Percentiles rank a stretch among this genome's conserved stretches.
phyloP scores from a whole-genome alignment of 2,329 filamentous ascomycete genomes.

The Penicillium sp. region DNA sequence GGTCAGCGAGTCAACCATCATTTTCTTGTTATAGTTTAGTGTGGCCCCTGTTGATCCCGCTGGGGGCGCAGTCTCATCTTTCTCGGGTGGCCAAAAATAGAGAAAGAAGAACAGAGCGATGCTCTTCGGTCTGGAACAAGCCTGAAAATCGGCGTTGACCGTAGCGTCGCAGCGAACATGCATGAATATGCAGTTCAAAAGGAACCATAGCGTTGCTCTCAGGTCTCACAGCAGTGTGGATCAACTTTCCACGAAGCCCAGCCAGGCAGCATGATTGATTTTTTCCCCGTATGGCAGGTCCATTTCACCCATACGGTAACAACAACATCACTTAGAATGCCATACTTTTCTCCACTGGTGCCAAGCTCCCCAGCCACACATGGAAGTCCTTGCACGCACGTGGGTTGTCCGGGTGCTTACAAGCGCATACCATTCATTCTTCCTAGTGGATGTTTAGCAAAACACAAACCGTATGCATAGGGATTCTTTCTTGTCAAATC shows the following conservation, averaged over 20 bases:
- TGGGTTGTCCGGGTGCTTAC: no score
- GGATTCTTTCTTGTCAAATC: not conserved
- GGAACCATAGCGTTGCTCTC: not conserved
- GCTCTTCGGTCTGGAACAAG: not conserved
- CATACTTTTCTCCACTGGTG: not conserved
- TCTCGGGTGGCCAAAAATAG: not conserved
- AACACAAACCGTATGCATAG: not conserved
- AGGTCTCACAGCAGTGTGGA: not conserved
- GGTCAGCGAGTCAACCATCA: slow-evolving; percentile 1
- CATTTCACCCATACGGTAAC: not conserved
- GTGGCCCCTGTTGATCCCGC: slow-evolving; percentile 7
- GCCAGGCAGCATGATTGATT: not conserved
- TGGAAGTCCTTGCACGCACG: not conserved
- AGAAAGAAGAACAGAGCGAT: not conserved
- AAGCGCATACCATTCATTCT: no score
- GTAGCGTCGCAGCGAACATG: not conserved
- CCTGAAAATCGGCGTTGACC: not conserved
- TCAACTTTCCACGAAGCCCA: not conserved
- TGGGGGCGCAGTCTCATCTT: not conserved
- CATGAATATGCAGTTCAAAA: not conserved
- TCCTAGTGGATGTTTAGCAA: not conserved
- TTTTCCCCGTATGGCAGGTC: not conserved
- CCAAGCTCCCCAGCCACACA: slow-evolving; percentile 1
- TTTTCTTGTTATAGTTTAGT: slow-evolving; percentile 2
- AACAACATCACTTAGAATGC: not conserved